Evolutionary conservation across 306 rosid species (phyloP).

Genomic region (Argentina anserina): DNA sequence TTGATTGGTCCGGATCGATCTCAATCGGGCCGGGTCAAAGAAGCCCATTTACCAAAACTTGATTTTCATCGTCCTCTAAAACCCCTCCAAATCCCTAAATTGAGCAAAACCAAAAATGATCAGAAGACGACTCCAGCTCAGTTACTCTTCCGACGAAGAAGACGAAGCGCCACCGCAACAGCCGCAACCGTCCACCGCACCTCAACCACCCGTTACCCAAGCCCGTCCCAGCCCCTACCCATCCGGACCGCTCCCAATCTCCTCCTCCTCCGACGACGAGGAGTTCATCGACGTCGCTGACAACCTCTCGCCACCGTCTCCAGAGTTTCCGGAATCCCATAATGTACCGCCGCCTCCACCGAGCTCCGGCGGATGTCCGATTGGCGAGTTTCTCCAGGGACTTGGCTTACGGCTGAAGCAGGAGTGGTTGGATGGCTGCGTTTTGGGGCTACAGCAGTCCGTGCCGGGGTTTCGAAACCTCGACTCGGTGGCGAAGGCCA

Average conservation of each 20-base stretch:
- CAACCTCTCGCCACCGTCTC: conserved; percentile 40
- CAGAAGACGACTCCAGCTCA: conserved; percentile 58
- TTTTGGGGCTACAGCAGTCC: conserved; percentile 34
- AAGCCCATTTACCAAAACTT: not conserved
- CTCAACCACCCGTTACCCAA: conserved; percentile 7
- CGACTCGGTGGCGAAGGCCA: conserved; percentile 49
- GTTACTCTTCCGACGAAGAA: conserved; percentile 51
- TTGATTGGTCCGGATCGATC: not conserved
- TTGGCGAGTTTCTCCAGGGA: conserved; percentile 46
- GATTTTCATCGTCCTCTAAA: too few relatives aligned
- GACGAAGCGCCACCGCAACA: conserved; percentile 14
- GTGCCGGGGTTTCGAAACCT: conserved; percentile 39
- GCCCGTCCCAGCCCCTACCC: conserved; percentile 19
- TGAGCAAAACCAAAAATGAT: conserved; percentile 29
- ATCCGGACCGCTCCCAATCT: conserved; percentile 43
- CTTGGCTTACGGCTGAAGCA: conserved; percentile 54
- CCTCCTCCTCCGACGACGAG: conserved; percentile 47
- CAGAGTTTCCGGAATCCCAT: conserved; percentile 26
- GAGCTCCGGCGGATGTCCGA: conserved; percentile 36
- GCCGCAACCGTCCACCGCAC: conserved; percentile 8
- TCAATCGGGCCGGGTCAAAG: not conserved
- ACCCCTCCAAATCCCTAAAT: not conserved
- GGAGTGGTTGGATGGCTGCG: conserved; percentile 58
- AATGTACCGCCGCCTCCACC: conserved; percentile 26
- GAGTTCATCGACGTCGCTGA: conserved; percentile 67